phyloP scores from a whole-genome alignment of 352 stramenopile genomes.

The Globisporangium spinosum region DNA sequence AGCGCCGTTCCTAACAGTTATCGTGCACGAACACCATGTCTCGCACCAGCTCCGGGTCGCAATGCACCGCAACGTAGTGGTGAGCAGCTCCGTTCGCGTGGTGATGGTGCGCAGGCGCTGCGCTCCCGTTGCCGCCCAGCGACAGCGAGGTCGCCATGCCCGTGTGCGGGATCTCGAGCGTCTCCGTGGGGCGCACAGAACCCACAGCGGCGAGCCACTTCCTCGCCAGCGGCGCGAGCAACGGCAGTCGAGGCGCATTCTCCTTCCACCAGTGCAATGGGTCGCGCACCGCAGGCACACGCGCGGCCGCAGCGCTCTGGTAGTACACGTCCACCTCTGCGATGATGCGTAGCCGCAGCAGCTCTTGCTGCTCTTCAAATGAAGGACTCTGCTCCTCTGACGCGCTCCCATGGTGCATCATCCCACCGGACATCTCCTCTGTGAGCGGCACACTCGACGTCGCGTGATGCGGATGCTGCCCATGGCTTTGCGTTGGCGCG shows the following conservation, averaged over 20 bases:
- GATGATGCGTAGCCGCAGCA: slow-evolving; percentile 27
- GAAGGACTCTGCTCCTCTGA: slow-evolving; percentile 8
- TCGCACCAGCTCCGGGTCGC: slow-evolving; percentile 41
- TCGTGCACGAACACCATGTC: slow-evolving; percentile 49
- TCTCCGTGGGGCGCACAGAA: slow-evolving; percentile 31
- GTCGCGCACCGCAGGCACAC: slow-evolving; percentile 36
- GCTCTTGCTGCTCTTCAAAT: slow-evolving; percentile 34
- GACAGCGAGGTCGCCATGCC: slow-evolving; percentile 17
- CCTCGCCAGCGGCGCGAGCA: slow-evolving; percentile 40
- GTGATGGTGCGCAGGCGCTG: slow-evolving; percentile 5
- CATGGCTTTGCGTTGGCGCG: slow-evolving; percentile 14
- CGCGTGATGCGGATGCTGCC: slow-evolving; percentile 19
- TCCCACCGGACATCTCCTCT: neutral
- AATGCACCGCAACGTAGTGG: slow-evolving; percentile 30
- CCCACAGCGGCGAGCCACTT: slow-evolving; percentile 44
- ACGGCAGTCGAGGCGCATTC: slow-evolving; percentile 29
- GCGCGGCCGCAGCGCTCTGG: slow-evolving; percentile 29
- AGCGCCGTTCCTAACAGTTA: slow-evolving; percentile 30
- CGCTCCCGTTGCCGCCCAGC: slow-evolving; percentile 1
- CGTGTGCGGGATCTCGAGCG: slow-evolving; percentile 19
- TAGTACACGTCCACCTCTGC: slow-evolving; percentile 44
- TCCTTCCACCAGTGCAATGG: slow-evolving; percentile 45
- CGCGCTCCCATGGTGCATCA: neutral
- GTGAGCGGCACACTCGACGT: slow-evolving; percentile 13
- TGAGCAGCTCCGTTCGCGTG: slow-evolving; percentile 13